These are phyloP conservation scores for Clohesyomyces aquaticus DNA, from an alignment of 495 filamentous ascomycete species.

Conservation along the genomic window DNA sequence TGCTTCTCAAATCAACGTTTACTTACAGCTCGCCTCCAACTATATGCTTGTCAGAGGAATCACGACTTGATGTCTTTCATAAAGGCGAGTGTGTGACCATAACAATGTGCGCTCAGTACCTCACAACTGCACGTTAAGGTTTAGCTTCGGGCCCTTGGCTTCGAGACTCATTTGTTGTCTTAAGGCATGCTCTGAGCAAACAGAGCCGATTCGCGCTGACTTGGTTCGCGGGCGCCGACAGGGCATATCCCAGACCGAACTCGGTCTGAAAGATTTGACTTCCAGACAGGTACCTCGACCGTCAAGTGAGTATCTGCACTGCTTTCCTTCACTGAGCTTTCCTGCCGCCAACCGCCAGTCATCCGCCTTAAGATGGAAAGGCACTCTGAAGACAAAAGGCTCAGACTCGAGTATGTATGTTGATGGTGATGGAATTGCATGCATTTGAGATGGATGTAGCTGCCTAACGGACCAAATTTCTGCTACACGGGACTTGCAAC, in stretches of 20 bases:
- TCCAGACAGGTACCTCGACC: neutral
- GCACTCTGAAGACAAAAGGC: neutral
- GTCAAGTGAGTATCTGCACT: neutral
- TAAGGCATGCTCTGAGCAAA: too few relatives aligned
- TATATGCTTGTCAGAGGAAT: neutral
- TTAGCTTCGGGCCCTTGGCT: neutral
- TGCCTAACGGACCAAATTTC: neutral
- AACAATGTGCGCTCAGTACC: neutral
- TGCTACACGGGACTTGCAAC: neutral
- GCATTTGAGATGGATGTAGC: neutral
- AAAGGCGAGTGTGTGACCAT: neutral
- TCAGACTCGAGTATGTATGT: neutral
- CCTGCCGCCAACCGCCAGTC: neutral
- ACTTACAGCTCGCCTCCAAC: neutral
- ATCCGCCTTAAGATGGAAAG: neutral
- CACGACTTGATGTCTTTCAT: neutral
- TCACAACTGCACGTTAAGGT: neutral
- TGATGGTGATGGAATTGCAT: too few relatives aligned
- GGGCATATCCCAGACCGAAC: too few relatives aligned
- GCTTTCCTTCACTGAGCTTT: neutral
- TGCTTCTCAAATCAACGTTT: neutral
- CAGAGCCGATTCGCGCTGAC: too few relatives aligned
- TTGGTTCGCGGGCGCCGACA: too few relatives aligned
- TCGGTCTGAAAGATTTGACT: too few relatives aligned
- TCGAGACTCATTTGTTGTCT: too few relatives aligned